Percentiles rank a stretch among this genome's conserved stretches.
These are phyloP conservation scores for Metschnikowia kofuensis DNA, from an alignment of 805 yeast genomes.

Conservation along the genomic window DNA sequence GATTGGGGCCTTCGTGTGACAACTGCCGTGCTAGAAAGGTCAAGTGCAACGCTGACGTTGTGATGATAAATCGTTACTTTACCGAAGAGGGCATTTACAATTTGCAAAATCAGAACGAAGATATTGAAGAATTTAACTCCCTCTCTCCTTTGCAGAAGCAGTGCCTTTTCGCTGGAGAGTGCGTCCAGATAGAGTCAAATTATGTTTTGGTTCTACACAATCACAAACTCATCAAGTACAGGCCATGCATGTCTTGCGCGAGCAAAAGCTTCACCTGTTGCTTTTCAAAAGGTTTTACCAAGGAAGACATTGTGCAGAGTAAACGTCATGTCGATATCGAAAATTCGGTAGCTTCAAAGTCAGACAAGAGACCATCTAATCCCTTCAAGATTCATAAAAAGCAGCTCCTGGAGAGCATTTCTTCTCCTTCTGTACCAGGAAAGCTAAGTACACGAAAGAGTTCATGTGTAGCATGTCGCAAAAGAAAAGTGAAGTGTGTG, in stretches of 20 bases:
- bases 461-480: slow-evolving; percentile 40
- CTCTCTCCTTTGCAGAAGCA: slow-evolving; percentile 12
- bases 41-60: slow-evolving; percentile 68
- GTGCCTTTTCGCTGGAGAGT: slow-evolving; percentile 14
- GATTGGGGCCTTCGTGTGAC: slow-evolving; percentile 76
- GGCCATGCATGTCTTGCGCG: slow-evolving; percentile 55
- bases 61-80: slow-evolving; percentile 30
- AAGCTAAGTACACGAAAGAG: slow-evolving; percentile 26
- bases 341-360: neutral
- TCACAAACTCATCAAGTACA: slow-evolving; percentile 45
- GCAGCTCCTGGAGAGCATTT: slow-evolving; percentile 8
- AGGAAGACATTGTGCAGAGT: slow-evolving; percentile 51
- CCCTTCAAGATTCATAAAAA: slow-evolving; percentile 4
- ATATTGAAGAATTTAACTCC: slow-evolving; percentile 9
- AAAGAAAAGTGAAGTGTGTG: slow-evolving; percentile 43
- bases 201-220: slow-evolving; percentile 21
- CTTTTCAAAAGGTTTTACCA: slow-evolving; percentile 65
- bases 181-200: slow-evolving; percentile 14
- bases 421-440: neutral
- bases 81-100: slow-evolving; percentile 1
- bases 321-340: slow-evolving; percentile 17
- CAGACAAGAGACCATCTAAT: neutral
- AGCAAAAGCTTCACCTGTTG: slow-evolving; percentile 44
- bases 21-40: slow-evolving; percentile 66
- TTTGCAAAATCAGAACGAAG: neutral